Evolutionary conservation across 768 basidiomycete species (phyloP), one percentile per base, ranked within the genome.

Genomic region (Lanmaoa pseudosensibilis): DNA sequence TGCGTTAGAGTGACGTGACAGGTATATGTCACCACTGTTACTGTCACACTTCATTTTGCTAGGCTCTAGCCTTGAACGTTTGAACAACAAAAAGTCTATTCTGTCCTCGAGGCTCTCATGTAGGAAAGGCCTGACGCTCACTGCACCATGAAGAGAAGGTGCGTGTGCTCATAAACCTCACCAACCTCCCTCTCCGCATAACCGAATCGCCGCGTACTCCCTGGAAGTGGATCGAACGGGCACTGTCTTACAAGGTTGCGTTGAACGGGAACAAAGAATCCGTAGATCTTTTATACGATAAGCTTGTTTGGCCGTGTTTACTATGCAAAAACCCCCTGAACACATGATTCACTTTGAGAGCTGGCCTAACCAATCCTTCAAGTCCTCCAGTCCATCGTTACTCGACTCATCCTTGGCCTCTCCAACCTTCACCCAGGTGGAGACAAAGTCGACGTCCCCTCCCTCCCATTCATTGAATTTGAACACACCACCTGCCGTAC

Each of bases 381-480:
- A 63, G 0, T 75, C 59, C 12, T 65, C 64, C 33, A 87, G 61
- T 0, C 80, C 82, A 43, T 75, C 75, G 5, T 56, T 65, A 8
- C 46, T 64, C 5, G 46, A 60, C 12, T 75, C 75, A 11, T 67
- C 68, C 37, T 68, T 66, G 43, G 49, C 36, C 39, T 65, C 68
- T 45, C 73, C 75, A 13, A 75, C 67, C 11, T 50, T 65, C 9
- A 81, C 77, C 55, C 80, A 87, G 0, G 83, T 86, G 27, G 83
- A 87, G 34, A 86, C 57, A 62, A 92, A 88, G 2, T 75, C 67
- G 19, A 92, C 75, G n/a, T 90, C 85, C 9, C 92, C 91, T 3
- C 90, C 92, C 62, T 92, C 91, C 91, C 91, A 94, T 41, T 87
- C 84, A 4, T 78, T 79, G 64, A 93, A 93, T 61, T 77, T 85